Evolutionary conservation across 2,329 filamentous ascomycete species (phyloP).

Genomic region (Thyridium curvatum): DNA sequence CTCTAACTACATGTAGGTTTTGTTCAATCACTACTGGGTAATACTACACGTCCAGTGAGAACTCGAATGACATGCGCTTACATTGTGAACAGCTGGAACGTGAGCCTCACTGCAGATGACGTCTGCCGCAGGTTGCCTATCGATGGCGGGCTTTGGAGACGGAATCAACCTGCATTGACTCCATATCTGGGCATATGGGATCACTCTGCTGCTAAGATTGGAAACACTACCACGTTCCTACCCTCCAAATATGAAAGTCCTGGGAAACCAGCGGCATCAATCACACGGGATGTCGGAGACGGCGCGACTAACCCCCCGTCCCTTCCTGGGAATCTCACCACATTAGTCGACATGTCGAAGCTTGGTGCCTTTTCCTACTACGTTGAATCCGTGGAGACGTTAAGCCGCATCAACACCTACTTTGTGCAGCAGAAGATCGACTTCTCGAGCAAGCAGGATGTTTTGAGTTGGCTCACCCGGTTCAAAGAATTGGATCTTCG

Average conservation of each 20-base stretch:
- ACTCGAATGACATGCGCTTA: too few species aligned
- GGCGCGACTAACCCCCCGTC: slow-evolving; percentile 1
- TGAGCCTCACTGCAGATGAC: slow-evolving; percentile 22
- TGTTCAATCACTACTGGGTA: slow-evolving; percentile 17
- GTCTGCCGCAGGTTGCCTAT: slow-evolving; percentile 23
- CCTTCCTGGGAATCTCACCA: slow-evolving; percentile 2
- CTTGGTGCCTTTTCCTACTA: slow-evolving; percentile 30
- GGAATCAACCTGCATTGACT: slow-evolving; percentile 21
- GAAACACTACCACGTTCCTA: slow-evolving; percentile 18
- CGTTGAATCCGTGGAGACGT: slow-evolving; percentile 28
- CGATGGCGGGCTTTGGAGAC: slow-evolving; percentile 22
- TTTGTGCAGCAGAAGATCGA: slow-evolving; percentile 28
- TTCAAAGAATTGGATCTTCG: slow-evolving; percentile 33
- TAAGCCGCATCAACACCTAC: slow-evolving; percentile 26
- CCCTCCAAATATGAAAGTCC: slow-evolving; percentile 2
- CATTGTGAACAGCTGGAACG: slow-evolving; percentile 21
- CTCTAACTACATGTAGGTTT: slow-evolving; percentile 15
- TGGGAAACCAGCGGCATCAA: neutral
- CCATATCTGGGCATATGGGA: slow-evolving; percentile 29
- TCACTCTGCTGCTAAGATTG: slow-evolving; percentile 17
- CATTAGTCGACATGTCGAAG: slow-evolving; percentile 12
- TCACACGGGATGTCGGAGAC: neutral
- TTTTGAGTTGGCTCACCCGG: slow-evolving; percentile 27
- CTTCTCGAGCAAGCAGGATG: slow-evolving; percentile 19
- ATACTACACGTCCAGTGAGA: too few species aligned